phyloP scores from a whole-genome alignment of 352 stramenopile genomes.

The Pythium brachiatum region DNA sequence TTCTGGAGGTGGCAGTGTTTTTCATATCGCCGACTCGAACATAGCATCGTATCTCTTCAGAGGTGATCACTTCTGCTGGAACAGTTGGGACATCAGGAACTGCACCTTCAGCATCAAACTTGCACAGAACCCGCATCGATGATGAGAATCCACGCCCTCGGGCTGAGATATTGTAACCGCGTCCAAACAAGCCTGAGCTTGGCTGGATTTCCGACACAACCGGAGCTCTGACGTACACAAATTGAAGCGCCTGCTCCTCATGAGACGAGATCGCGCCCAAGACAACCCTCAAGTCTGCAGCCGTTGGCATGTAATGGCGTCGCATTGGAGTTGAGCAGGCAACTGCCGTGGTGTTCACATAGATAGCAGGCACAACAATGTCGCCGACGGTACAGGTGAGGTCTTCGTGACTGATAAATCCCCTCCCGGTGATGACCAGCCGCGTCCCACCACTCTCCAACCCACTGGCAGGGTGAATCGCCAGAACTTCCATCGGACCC shows the following conservation, averaged over 20 bases:
- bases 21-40: neutral
- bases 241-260: neutral
- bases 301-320: conserved; percentile 2
- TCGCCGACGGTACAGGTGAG: conserved; percentile 18
- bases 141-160: conserved; percentile 13
- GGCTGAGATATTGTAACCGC: conserved; percentile 6
- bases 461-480: conserved; percentile 2
- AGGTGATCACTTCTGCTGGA: conserved; percentile 5
- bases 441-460: conserved; percentile 14
- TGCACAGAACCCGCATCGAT: conserved; percentile 3
- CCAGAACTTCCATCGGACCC: conserved; percentile 9
- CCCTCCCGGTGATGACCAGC: conserved; percentile 13
- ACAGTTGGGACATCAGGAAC: neutral
- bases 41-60: conserved; percentile 1
- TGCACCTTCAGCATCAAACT: conserved; percentile 2
- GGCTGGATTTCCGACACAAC: conserved; percentile 4
- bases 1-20: neutral
- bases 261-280: conserved; percentile 6
- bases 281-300: conserved; percentile 1
- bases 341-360: conserved; percentile 16
- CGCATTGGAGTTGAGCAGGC: conserved; percentile 17
- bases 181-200: conserved; percentile 8
- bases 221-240: conserved; percentile 19
- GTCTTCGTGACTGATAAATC: conserved; percentile 23
- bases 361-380: conserved; percentile 15